Evolutionary conservation across 306 rosid genomes (phyloP).

Genomic region (Fragaria iinumae): DNA sequence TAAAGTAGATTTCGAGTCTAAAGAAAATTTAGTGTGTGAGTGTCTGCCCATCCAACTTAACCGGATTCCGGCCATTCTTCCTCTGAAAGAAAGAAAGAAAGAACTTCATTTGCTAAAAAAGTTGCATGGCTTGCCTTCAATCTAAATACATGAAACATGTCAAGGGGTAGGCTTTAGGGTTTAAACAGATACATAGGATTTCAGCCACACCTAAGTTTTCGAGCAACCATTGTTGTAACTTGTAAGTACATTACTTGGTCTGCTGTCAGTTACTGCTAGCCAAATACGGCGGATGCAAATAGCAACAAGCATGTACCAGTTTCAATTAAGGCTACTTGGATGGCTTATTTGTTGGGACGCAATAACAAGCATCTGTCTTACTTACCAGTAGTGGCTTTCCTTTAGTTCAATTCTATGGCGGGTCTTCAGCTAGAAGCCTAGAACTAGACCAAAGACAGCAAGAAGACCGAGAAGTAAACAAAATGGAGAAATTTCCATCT

Average conservation of each 20-base stretch:
- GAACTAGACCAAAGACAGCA: background rate
- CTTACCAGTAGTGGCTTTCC: background rate
- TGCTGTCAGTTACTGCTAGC: background rate
- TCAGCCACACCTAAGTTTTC: too few relatives aligned
- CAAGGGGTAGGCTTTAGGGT: background rate
- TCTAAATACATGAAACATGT: background rate
- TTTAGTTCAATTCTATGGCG: background rate
- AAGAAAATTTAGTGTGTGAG: background rate
- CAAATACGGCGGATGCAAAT: background rate
- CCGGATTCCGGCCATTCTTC: background rate
- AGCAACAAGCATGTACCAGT: background rate
- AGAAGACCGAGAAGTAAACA: background rate
- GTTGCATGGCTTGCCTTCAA: background rate
- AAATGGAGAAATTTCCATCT: too few relatives aligned
- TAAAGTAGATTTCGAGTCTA: background rate
- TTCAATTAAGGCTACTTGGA: background rate
- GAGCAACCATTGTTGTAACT: background rate
- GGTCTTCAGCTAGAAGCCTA: background rate
- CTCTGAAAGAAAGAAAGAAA: too few relatives aligned
- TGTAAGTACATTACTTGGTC: background rate
- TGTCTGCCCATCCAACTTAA: too few relatives aligned
- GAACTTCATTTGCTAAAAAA: background rate
- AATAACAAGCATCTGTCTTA: background rate
- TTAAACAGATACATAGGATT: too few relatives aligned
- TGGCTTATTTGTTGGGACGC: background rate